phyloP scores from a whole-genome alignment of 176 grass and related monocot genomes.

The Aegilops umbellulata region DNA sequence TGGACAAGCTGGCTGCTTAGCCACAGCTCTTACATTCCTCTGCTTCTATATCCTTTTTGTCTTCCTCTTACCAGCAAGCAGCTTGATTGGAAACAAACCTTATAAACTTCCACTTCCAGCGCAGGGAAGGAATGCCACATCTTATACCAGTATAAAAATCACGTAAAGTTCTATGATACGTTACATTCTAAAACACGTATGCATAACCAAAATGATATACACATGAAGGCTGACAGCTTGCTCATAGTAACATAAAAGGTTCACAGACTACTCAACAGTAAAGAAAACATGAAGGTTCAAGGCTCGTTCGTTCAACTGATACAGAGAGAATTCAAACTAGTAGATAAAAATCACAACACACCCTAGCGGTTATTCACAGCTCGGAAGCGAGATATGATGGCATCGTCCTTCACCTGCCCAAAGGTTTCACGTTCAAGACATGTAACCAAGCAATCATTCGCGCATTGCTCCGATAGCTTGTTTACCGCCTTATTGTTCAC shows the following conservation, averaged over 20 bases:
- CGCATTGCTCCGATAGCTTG: not conserved
- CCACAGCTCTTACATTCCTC: too few relatives aligned
- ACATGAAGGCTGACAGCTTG: not conserved
- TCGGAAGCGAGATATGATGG: conserved; percentile 12
- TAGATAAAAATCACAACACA: not conserved
- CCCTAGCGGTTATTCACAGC: not conserved
- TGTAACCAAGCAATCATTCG: conserved; percentile 4
- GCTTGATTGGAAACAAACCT: not conserved
- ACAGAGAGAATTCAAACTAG: not conserved
- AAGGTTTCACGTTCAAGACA: not conserved
- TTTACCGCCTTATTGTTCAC: not conserved
- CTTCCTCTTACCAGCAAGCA: not conserved
- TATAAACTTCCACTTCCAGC: not conserved
- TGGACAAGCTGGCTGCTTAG: too few relatives aligned
- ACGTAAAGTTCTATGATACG: too few relatives aligned
- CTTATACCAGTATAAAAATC: too few relatives aligned
- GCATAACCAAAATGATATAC: not conserved
- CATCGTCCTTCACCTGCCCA: not conserved
- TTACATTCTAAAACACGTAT: not conserved
- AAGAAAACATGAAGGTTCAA: not conserved
- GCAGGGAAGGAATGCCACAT: too few relatives aligned
- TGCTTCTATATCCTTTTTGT: too few relatives aligned
- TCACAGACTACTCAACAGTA: not conserved
- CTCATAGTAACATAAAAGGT: not conserved
- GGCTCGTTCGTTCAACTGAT: not conserved